Evolutionary conservation across 1,139 yeast species (phyloP).

Genomic region (Blastobotrys petasosporus): DNA sequence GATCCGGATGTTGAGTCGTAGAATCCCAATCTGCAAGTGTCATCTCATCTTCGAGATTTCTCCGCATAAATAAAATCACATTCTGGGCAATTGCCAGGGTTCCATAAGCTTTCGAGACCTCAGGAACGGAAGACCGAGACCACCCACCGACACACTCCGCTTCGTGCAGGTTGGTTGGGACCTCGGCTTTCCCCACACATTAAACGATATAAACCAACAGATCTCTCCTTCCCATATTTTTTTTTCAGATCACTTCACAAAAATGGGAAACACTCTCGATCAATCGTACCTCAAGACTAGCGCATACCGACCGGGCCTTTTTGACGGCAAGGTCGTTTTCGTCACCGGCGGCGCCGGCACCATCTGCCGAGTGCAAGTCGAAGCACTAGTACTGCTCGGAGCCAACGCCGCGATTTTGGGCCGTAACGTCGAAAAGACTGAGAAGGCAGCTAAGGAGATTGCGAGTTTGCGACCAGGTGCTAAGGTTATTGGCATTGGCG

Average conservation of each 20-base stretch:
- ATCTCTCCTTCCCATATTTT: background rate
- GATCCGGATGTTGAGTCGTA: too few relatives aligned
- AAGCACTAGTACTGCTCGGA: constrained; percentile 73
- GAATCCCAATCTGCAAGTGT: too few relatives aligned
- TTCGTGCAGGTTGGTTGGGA: background rate
- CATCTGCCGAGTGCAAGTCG: constrained; percentile 80
- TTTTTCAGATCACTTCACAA: background rate
- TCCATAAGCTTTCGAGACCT: too few relatives aligned
- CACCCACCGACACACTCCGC: background rate
- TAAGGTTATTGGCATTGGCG: constrained; percentile 60
- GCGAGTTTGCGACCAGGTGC: constrained; percentile 49
- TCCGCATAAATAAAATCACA: too few relatives aligned
- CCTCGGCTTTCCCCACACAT: background rate
- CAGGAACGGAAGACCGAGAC: background rate
- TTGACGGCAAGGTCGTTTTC: constrained; percentile 77
- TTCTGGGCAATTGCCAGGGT: too few relatives aligned
- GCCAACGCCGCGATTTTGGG: constrained; percentile 85
- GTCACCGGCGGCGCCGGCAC: constrained; percentile 96
- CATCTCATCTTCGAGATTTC: too few relatives aligned
- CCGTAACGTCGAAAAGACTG: constrained; percentile 60
- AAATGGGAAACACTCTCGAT: constrained; percentile 22
- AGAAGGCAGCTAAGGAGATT: constrained; percentile 61
- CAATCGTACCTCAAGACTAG: constrained; percentile 25
- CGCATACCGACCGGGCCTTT: constrained; percentile 53
- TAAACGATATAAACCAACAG: background rate